Evolutionary conservation across 2,329 filamentous ascomycete genomes (phyloP), one percentile per base, ranked within the genome.

Genomic region (Aspergillus bombycis): DNA sequence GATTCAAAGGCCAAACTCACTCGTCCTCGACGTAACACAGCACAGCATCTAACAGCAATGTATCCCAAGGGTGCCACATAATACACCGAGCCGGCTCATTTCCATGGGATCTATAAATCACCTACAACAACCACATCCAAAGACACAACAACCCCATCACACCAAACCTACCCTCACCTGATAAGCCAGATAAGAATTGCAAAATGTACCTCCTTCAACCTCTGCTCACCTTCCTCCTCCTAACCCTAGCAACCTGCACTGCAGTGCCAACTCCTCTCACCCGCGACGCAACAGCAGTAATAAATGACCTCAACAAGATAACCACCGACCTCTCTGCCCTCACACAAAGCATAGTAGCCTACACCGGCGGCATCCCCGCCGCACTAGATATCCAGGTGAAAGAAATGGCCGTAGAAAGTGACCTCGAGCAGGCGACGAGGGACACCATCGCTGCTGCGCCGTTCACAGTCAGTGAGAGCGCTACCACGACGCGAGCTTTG

Each of bases 271-370:
- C 43, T 41, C 26, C 38, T 23, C 19, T 26, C 7, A 32, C 14
- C 26, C 63, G 55, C 54, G 58, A 65, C 23, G 38, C 61, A 28
- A 19, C 60, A 34, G 52, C 61, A 12, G 58, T 67, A 46, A 38
- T 65, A 38, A 56, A 36, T 16, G 65, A 67, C 43, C 55, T 67
- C 12, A 38, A 6, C 26, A 62, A 55, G 12, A 45, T 67, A 36
- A n/a, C 45, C 58, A 59, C 28, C 11, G 46, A 63, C 50, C 26
- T 67, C 4, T 8, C n/a, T 3, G 14, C 53, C 32, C 55, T 67
- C 38, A 38, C 58, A 50, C 19, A n/a, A 19, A 46, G 43, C 9
- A 43, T 67, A 28, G 55, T 43, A 11, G 28, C 3, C 14, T 67
- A 62, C 52, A 58, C 36, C 19, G 65, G 65, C n/a, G 61, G 46